phyloP scores from a whole-genome alignment of 2,329 filamentous ascomycete genomes.

The Coniochaeta pulveracea region DNA sequence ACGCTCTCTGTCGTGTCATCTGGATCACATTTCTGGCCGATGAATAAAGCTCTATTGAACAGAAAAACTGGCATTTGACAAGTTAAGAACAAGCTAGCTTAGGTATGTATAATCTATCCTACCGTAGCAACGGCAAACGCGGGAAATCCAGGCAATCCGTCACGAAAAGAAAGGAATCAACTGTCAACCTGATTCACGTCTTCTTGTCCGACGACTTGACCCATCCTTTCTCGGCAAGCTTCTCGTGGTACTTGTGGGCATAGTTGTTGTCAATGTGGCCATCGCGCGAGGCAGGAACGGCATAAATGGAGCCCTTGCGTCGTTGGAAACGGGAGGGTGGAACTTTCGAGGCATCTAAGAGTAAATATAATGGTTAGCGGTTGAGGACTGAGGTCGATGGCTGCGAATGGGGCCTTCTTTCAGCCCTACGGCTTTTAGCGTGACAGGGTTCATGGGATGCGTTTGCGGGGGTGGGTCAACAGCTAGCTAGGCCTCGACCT shows the following conservation, averaged over 20 bases:
- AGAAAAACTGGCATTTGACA: too few species aligned
- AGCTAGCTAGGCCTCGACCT: not conserved
- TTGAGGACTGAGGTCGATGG: not conserved
- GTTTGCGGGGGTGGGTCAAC: conserved; percentile 3
- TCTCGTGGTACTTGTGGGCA: conserved; percentile 49
- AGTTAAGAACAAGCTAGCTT: too few species aligned
- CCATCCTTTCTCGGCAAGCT: conserved; percentile 39
- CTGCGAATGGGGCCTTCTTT: not conserved
- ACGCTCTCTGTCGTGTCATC: too few species aligned
- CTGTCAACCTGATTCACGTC: too few species aligned
- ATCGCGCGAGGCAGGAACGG: conserved; percentile 53
- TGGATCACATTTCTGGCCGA: too few species aligned
- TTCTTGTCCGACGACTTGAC: conserved; percentile 23
- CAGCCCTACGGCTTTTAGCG: not conserved
- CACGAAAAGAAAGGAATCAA: too few species aligned
- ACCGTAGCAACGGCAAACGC: too few species aligned
- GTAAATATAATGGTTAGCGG: conserved; percentile 1
- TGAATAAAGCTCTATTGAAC: too few species aligned
- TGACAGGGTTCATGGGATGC: conserved; percentile 3
- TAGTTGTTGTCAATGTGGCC: conserved; percentile 51
- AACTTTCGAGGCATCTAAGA: conserved; percentile 52
- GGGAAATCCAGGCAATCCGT: too few species aligned
- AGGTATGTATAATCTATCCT: too few species aligned
- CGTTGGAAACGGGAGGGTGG: conserved; percentile 59
- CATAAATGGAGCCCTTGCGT: conserved; percentile 57